Evolutionary conservation across 345 rosid species (phyloP), one percentile per base, ranked within the genome.

Genomic region (Moricandia arvensis): DNA sequence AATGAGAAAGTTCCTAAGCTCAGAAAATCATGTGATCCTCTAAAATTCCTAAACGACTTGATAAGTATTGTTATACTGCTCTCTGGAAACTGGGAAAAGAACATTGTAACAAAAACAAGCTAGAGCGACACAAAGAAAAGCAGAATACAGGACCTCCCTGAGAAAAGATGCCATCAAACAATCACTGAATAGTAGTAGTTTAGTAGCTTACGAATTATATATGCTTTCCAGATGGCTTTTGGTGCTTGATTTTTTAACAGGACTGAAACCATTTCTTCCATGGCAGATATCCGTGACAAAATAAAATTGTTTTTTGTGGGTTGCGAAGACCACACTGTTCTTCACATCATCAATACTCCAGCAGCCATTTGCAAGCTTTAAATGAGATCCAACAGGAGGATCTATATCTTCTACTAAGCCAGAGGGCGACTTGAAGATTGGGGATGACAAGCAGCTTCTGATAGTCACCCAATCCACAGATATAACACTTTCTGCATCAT

Each of bases 401-500:
- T 13, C 69, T 74, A 70, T 76, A 34, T 72, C 74, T 64, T 79
- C 81, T 55, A 9, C 27, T 45, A 72, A 58, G 73, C 63, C 75
- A 45, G 76, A 71, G 7, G 89, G 88, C 73, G 79, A 45, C 71
- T 80, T 55, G 45, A 91, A 91, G 60, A 91, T 71, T 71, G 98
- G 90, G 81, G 98, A 94, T 49, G 88, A 82, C 75, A 94, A 81
- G 80, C 97, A 94, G 79, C 84, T 86, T 68, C 79, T 80, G 65
- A 91, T 59, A 71, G 83, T 78, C 60, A 58, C 69, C 98, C 98
- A 88, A 67, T 94, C 94, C 15, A 91, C 83, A 10, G 37, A 68
- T 75, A 88, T 59, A 38, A 59, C 5, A 43, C 75, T 65, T 79
- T 64, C 85, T 51, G 53, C 27, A 66, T 75, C 77, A 49, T 61